These are phyloP conservation scores for Luffa aegyptiaca DNA, from an alignment of 306 rosid species.

Conservation along the genomic window DNA sequence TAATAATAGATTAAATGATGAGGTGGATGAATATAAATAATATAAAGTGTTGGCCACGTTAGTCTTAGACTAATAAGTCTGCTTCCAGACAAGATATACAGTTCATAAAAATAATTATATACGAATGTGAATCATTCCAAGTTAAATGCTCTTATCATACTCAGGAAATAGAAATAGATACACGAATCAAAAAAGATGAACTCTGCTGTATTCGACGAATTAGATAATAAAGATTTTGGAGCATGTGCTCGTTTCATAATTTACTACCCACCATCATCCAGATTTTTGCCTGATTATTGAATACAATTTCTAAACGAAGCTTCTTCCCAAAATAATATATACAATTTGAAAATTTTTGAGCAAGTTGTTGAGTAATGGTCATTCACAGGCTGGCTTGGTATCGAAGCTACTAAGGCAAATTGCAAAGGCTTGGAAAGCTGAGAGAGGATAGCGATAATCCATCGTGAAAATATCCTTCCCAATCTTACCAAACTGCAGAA, in stretches of 20 bases:
- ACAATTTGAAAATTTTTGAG: not conserved
- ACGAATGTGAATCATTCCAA: no score
- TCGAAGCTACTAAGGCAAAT: constrained; percentile 93
- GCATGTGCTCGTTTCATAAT: not conserved
- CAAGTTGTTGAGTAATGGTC: constrained; percentile 14
- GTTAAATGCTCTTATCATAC: no score
- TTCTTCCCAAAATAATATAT: constrained; percentile 6
- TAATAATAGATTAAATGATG: no score
- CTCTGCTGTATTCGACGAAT: not conserved
- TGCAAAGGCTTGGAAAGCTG: constrained; percentile 94
- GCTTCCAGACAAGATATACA: no score
- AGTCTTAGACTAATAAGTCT: no score
- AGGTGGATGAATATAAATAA: no score
- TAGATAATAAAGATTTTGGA: not conserved
- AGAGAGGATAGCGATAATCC: constrained; percentile 93
- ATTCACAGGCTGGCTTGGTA: constrained; percentile 96
- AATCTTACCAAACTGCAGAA: constrained; percentile 85
- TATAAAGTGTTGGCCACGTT: no score
- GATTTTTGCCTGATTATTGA: not conserved
- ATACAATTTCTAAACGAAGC: not conserved
- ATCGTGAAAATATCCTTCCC: constrained; percentile 93
- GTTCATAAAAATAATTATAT: no score
- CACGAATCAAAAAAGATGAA: not conserved
- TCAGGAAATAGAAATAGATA: no score
- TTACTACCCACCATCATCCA: not conserved